Percentiles rank a stretch among this genome's conserved stretches.
Evolutionary conservation across 2,329 filamentous ascomycete species (phyloP).

Genomic region (Pestalotiopsis sp.): DNA sequence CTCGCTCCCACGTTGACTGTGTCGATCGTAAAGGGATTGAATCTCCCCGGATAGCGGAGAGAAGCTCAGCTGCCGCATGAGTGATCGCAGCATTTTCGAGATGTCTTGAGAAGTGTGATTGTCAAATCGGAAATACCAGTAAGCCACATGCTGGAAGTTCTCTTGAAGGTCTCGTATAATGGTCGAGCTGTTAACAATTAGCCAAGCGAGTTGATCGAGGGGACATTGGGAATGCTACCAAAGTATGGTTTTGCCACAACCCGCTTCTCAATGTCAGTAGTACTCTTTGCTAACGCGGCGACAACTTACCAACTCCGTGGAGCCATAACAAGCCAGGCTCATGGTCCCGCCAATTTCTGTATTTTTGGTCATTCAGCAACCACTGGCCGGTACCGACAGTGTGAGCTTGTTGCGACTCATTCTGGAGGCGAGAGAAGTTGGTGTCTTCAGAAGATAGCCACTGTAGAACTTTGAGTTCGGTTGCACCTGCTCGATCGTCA

Average conservation of each 20-base stretch:
- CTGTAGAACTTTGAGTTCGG: neutral
- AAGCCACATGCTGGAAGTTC: neutral
- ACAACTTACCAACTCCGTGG: neutral
- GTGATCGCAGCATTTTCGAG: neutral
- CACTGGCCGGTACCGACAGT: conserved; percentile 3
- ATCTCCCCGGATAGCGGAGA: neutral
- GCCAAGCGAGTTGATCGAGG: neutral
- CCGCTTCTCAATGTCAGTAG: neutral
- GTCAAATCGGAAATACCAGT: conserved; percentile 5
- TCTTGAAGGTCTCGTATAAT: neutral
- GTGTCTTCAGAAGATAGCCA: neutral
- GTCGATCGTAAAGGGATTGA: neutral
- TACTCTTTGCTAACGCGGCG: too few relatives aligned
- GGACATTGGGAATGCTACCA: neutral
- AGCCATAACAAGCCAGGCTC: neutral
- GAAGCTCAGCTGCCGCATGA: neutral
- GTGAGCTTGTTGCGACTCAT: neutral
- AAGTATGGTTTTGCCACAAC: neutral
- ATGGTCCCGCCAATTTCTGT: neutral
- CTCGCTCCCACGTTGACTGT: neutral
- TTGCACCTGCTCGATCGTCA: neutral
- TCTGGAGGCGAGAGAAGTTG: neutral
- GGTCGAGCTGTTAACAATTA: neutral
- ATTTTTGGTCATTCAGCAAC: neutral
- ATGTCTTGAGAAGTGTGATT: neutral